Conservation (phyloP, 78 protist species). For the Protostelium mycophagum region DNA sequence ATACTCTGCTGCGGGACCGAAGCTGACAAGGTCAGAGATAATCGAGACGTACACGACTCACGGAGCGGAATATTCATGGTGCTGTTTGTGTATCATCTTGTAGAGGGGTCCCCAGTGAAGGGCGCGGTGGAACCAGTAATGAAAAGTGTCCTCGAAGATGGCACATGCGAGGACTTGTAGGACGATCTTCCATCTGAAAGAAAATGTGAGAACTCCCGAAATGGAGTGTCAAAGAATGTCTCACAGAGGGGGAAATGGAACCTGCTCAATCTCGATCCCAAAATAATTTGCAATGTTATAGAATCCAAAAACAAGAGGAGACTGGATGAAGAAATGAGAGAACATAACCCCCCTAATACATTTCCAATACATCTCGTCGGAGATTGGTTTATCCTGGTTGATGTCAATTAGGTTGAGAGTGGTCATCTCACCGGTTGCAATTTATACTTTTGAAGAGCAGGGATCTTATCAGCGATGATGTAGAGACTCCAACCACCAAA, state of each 20-base stretch:
- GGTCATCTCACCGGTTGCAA: slow-evolving; percentile 34
- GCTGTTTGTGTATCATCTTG: slow-evolving; percentile 51
- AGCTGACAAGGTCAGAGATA: not conserved
- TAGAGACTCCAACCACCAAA: slow-evolving; percentile 40
- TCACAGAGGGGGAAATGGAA: not conserved
- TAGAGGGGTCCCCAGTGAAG: slow-evolving; percentile 59
- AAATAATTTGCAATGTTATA: slow-evolving; percentile 30
- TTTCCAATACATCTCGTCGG: slow-evolving; percentile 20
- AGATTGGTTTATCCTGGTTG: slow-evolving; percentile 30
- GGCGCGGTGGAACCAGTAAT: slow-evolving; percentile 48
- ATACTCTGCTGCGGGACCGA: slow-evolving; percentile 62
- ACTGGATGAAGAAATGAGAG: slow-evolving; percentile 41
- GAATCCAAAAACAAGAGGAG: slow-evolving; percentile 40
- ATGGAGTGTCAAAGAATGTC: not conserved
- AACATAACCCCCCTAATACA: slow-evolving; percentile 25
- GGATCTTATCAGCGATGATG: slow-evolving; percentile 40
- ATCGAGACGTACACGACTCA: not conserved
- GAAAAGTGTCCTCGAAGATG: slow-evolving; percentile 47
- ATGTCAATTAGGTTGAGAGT: not conserved
- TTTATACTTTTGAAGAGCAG: slow-evolving; percentile 41
- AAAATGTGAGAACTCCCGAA: not conserved
- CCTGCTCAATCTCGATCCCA: slow-evolving; percentile 10
- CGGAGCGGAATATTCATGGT: slow-evolving; percentile 57
- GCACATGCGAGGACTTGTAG: slow-evolving; percentile 5
- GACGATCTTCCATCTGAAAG: not conserved